phyloP scores from a whole-genome alignment of 345 rosid genomes.

The Eucalyptus marginata region DNA sequence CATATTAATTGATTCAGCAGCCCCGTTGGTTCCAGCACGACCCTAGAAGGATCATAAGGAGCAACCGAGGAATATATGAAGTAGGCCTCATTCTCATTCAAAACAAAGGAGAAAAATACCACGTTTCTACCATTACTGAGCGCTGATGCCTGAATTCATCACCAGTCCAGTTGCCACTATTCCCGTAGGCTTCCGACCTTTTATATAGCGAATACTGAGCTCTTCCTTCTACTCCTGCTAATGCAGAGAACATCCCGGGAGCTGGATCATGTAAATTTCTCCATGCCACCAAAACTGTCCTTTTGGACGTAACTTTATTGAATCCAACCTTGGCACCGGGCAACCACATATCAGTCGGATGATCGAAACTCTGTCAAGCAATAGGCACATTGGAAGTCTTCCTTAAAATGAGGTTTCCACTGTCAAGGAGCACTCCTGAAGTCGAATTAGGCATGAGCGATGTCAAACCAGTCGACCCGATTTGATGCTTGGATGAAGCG shows the following conservation, averaged over 20 bases:
- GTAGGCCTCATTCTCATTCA: neutral
- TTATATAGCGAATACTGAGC: neutral
- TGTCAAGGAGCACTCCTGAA: neutral
- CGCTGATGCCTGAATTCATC: neutral
- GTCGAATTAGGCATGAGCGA: neutral
- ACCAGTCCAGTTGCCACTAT: neutral
- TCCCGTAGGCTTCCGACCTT: neutral
- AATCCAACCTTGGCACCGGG: neutral
- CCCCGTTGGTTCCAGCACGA: neutral
- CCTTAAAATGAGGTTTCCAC: neutral
- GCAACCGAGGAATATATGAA: neutral
- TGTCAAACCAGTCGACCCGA: too few species aligned
- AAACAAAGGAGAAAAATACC: neutral
- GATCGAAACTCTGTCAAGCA: neutral
- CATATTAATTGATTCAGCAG: too few species aligned
- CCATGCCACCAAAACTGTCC: neutral
- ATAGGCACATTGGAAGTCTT: neutral
- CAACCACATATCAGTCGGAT: neutral
- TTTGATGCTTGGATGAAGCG: too few species aligned
- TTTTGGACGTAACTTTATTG: neutral
- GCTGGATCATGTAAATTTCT: neutral
- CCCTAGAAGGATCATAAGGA: neutral
- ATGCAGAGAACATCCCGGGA: neutral
- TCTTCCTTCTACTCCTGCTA: neutral
- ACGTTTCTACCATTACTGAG: neutral